These are phyloP conservation scores for Erigeron canadensis DNA, from an alignment of 129 eudicot genomes.

Conservation along the genomic window DNA sequence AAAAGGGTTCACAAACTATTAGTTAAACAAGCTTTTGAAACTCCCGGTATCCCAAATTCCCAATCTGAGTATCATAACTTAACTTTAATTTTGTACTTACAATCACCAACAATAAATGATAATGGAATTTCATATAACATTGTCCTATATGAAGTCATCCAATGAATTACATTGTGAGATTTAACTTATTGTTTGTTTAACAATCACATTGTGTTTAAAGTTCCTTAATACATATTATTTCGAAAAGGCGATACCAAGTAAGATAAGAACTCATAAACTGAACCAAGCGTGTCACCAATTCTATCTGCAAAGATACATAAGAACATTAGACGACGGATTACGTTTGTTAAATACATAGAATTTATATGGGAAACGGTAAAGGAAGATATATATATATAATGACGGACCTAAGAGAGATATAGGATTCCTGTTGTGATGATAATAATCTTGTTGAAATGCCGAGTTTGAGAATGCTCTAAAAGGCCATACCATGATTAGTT, in stretches of 20 bases:
- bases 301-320: slow-evolving; percentile 33
- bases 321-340: slow-evolving; percentile 7
- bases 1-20: no score
- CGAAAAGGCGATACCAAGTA: slow-evolving; percentile 35
- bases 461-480: slow-evolving; percentile 46
- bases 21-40: not conserved
- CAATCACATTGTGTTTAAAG: not conserved
- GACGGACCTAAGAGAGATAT: slow-evolving; percentile 43
- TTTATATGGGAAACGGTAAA: not conserved
- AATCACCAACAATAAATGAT: not conserved
- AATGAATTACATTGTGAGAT: slow-evolving; percentile 20
- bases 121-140: not conserved
- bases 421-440: slow-evolving; percentile 24
- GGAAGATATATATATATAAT: slow-evolving; percentile 7
- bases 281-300: slow-evolving; percentile 48
- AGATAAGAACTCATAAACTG: slow-evolving; percentile 34
- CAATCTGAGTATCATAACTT: not conserved
- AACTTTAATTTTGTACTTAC: not conserved
- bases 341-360: not conserved
- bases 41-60: not conserved
- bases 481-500: slow-evolving; percentile 56
- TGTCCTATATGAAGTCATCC: not conserved
- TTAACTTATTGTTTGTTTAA: slow-evolving; percentile 21
- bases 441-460: slow-evolving; percentile 27
- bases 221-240: slow-evolving; percentile 26